phyloP scores from a whole-genome alignment of 495 filamentous ascomycete species.

The Hypoxylon perforatum region DNA sequence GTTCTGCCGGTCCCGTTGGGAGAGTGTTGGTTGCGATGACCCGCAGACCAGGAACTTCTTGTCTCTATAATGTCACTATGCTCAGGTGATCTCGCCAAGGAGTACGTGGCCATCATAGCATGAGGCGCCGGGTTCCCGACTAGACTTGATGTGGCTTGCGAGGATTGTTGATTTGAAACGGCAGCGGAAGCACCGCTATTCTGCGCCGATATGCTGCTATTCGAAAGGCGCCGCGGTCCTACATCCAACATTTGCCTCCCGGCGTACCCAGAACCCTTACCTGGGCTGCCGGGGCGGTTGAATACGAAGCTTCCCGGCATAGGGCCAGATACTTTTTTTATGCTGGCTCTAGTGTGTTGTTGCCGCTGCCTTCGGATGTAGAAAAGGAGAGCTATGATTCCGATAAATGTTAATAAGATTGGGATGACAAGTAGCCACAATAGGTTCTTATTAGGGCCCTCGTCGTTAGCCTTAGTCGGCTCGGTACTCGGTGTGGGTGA shows the following conservation, averaged over 20 bases:
- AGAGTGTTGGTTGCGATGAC: slow-evolving; percentile 22
- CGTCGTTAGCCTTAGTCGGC: slow-evolving; percentile 11
- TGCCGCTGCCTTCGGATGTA: slow-evolving; percentile 37
- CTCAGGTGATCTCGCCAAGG: slow-evolving; percentile 26
- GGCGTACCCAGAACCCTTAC: slow-evolving; percentile 17
- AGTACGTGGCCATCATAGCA: slow-evolving; percentile 39
- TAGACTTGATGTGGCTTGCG: slow-evolving; percentile 13
- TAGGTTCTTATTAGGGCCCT: slow-evolving; percentile 30
- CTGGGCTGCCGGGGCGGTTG: slow-evolving; percentile 25
- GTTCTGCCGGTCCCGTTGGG: slow-evolving; percentile 16
- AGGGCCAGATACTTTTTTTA: slow-evolving; percentile 55
- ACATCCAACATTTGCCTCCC: slow-evolving; percentile 37
- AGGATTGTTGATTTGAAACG: slow-evolving; percentile 25
- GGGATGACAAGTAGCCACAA: slow-evolving; percentile 46
- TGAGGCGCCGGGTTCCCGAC: slow-evolving; percentile 24
- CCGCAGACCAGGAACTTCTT: slow-evolving; percentile 27
- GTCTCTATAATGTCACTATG: slow-evolving; percentile 30
- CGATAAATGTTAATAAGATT: slow-evolving; percentile 28
- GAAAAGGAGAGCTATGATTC: slow-evolving; percentile 36
- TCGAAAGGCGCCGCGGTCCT: slow-evolving; percentile 17
- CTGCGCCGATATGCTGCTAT: slow-evolving; percentile 4
- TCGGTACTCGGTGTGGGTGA: slow-evolving; percentile 20
- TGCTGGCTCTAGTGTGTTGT: slow-evolving; percentile 28
- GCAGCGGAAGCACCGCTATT: neutral
- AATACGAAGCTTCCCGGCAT: slow-evolving; percentile 52